Conservation (phyloP, 116 monocot genomes). For the Posidonia oceanica region DNA sequence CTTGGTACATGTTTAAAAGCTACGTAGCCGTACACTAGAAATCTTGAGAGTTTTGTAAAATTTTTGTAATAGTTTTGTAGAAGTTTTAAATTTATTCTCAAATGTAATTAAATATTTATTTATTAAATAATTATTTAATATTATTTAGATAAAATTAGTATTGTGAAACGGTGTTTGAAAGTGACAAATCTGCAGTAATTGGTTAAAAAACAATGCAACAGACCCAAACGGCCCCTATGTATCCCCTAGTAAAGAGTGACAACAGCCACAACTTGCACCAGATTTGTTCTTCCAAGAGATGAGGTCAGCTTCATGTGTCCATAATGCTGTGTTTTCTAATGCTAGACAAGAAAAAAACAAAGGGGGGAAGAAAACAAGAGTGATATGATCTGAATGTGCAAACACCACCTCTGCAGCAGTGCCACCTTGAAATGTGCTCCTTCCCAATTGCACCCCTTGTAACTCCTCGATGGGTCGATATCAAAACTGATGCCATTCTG, state of each 20-base stretch:
- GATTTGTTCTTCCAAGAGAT: not conserved
- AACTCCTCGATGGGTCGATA: not conserved
- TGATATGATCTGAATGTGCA: too few relatives aligned
- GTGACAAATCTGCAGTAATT: constrained; percentile 5
- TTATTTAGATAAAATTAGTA: too few relatives aligned
- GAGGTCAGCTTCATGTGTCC: not conserved
- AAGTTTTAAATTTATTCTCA: too few relatives aligned
- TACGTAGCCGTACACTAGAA: too few relatives aligned
- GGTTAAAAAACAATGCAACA: not conserved
- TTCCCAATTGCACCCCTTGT: not conserved
- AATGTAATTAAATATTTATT: too few relatives aligned
- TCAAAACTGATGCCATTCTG: not conserved
- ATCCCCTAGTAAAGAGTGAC: not conserved
- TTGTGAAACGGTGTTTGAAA: not conserved
- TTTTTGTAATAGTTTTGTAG: too few relatives aligned
- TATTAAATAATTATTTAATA: too few relatives aligned
- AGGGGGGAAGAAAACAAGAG: not conserved
- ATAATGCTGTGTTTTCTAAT: constrained; percentile 2
- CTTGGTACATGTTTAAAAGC: too few relatives aligned
- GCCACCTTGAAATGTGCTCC: not conserved
- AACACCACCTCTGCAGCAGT: not conserved
- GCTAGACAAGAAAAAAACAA: not conserved
- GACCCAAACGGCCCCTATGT: not conserved
- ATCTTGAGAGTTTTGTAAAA: too few relatives aligned
- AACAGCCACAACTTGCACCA: not conserved